Percentiles rank a stretch among this genome's conserved stretches.
These are phyloP conservation scores for Zygotorulaspora florentina DNA, from an alignment of 805 yeast species.

Conservation along the genomic window DNA sequence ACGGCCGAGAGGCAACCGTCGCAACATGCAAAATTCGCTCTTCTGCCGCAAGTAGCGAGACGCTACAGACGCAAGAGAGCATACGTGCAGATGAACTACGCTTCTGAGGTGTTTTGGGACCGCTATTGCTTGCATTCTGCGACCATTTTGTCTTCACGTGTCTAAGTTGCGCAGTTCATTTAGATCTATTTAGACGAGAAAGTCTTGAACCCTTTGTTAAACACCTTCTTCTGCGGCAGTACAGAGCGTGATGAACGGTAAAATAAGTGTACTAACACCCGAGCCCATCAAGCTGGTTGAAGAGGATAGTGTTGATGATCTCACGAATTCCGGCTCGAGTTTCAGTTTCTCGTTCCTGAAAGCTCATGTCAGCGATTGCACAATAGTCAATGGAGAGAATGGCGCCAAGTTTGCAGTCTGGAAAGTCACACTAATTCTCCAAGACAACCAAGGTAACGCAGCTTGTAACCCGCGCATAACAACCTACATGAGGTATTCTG, in stretches of 20 bases:
- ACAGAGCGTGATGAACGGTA: background rate
- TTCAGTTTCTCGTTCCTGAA: conserved; percentile 12
- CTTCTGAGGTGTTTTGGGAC: no score
- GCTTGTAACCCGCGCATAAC: conserved; percentile 31
- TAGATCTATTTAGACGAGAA: no score
- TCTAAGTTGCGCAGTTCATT: no score
- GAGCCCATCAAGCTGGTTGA: conserved; percentile 28
- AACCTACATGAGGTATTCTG: conserved; percentile 60
- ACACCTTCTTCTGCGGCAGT: no score
- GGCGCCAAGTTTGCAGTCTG: conserved; percentile 29
- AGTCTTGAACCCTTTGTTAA: no score
- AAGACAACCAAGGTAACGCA: conserved; percentile 5
- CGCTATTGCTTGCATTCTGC: no score
- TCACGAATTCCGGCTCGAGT: background rate
- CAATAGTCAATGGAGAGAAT: conserved; percentile 26
- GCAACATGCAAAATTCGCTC: no score
- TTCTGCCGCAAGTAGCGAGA: no score
- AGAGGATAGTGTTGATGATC: conserved; percentile 10
- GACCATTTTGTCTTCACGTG: no score
- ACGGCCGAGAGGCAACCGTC: no score
- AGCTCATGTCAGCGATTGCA: conserved; percentile 27
- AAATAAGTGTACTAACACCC: conserved; percentile 16
- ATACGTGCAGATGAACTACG: no score
- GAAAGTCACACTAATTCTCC: conserved; percentile 25
- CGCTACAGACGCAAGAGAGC: no score